Percentiles rank a stretch among this genome's conserved stretches.
Evolutionary conservation across 495 filamentous ascomycete genomes (phyloP).

Genomic region (Bombardia bombarda): DNA sequence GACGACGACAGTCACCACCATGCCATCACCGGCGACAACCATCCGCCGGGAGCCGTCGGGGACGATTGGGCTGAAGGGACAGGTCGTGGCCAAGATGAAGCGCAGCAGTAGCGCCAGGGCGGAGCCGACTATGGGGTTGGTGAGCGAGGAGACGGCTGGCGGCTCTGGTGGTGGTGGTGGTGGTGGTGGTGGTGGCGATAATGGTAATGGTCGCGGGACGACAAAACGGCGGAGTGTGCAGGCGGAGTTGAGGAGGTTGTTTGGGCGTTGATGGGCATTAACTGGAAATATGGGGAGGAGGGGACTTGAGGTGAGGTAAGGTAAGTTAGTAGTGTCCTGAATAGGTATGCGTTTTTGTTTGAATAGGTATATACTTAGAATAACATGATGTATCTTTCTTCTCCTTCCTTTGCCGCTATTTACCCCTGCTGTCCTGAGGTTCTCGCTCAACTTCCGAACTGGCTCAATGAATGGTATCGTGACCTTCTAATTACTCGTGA

Average conservation of each 20-base stretch:
- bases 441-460: no score
- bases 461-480: no score
- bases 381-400: no score
- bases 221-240: conserved; percentile 20
- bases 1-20: no score
- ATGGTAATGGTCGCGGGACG: background rate
- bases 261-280: conserved; percentile 24
- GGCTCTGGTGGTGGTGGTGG: background rate
- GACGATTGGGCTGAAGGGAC: background rate
- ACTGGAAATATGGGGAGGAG: no score
- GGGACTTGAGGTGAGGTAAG: no score
- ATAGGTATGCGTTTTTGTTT: no score
- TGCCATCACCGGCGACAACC: background rate
- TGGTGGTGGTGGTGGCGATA: conserved; percentile 7
- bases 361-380: no score
- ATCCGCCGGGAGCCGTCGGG: background rate
- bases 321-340: no score
- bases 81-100: background rate
- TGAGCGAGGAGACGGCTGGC: background rate
- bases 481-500: no score
- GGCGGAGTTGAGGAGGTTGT: conserved; percentile 27
- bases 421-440: no score
- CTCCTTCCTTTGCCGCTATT: no score
- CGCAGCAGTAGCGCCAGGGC: conserved; percentile 2
- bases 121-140: conserved; percentile 1